Base-by-base conservation (phyloP, 176 grass and related monocot genomes). In the Zoysia japonica region DNA sequence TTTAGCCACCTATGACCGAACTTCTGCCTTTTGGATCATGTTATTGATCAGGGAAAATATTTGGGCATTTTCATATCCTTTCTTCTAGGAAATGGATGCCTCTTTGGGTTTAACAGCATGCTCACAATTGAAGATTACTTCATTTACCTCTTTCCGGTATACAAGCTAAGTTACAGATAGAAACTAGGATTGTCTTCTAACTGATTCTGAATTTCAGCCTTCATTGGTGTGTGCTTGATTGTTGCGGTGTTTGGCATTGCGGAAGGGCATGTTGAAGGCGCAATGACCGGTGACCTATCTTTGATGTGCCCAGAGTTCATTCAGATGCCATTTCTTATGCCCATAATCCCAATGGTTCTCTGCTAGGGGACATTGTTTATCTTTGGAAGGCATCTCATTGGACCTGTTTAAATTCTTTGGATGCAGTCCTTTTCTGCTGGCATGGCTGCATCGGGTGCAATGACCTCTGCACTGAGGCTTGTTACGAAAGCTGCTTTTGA, bases 231-330 rank as follows among this genome's bases (percentile, higher is more conserved):
- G 4, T 86, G 91, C 7, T 7, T 68, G 9, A 50, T 87, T 43
- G 78, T 49, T 48, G 85, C 64, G 4, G 68, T 57, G n/a, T 93
- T 90, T 75, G 91, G 91, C 38, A 9, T 90, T 1, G 85, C 85
- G 3, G 85, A 86, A 60, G 91, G 72, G 5, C 88, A 88, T 73
- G 91, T 90, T 35, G 69, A 93, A 74, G 87, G 78, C 2, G 91
- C 63, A 4, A 93, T 90, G 91, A 71, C 82, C 45, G 91, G 88
- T 10, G 91, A 93, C 65, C 75, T 93, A 1, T 88, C 88, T 19
- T 80, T 93, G 14, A 93, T 90, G 91, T 88, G 79, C 61, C 81
- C 87, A n/a, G 87, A 90, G 73, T 87, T 90, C 78, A 88, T 90
- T 2, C 85, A 93, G 82, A 88, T 93, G 65, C 36, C 44, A 51